These are phyloP conservation scores for Saturnispora quitensis DNA, from an alignment of 805 yeast genomes.

Conservation along the genomic window DNA sequence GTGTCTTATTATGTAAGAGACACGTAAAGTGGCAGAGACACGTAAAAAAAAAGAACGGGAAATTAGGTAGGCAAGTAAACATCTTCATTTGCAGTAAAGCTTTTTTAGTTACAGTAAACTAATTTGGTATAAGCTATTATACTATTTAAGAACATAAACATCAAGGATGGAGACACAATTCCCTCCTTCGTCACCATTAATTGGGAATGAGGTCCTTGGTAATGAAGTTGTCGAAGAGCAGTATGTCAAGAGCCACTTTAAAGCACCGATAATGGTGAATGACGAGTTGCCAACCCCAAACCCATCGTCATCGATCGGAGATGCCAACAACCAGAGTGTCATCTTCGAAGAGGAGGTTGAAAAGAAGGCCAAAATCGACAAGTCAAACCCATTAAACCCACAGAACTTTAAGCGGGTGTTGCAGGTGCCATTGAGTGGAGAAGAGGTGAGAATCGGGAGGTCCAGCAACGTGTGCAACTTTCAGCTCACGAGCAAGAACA, in stretches of 20 bases:
- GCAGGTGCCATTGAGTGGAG: constrained; percentile 32
- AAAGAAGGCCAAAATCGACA: constrained; percentile 3
- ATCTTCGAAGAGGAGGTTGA: background rate
- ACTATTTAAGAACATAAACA: background rate
- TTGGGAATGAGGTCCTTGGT: constrained; percentile 8
- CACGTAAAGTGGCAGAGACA: background rate
- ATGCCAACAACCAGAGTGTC: constrained; percentile 12
- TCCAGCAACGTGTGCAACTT: constrained; percentile 53
- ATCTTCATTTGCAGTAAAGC: background rate
- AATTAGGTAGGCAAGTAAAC: background rate
- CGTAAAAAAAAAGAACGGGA: background rate
- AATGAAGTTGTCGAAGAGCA: background rate
- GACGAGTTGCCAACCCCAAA: constrained; percentile 58
- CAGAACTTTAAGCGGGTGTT: constrained; percentile 11
- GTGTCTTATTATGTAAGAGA: background rate
- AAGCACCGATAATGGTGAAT: background rate
- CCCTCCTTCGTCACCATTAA: constrained; percentile 30
- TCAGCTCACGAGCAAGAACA: constrained; percentile 38
- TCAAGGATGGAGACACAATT: constrained; percentile 13
- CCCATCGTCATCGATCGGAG: constrained; percentile 51
- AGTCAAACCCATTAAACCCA: constrained; percentile 4
- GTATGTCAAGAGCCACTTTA: background rate
- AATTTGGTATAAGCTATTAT: background rate
- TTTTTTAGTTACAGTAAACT: background rate
- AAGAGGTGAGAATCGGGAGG: constrained; percentile 49